These are phyloP conservation scores for Cucurbitaria berberidis DNA, from an alignment of 2,329 filamentous ascomycete genomes.

Conservation along the genomic window DNA sequence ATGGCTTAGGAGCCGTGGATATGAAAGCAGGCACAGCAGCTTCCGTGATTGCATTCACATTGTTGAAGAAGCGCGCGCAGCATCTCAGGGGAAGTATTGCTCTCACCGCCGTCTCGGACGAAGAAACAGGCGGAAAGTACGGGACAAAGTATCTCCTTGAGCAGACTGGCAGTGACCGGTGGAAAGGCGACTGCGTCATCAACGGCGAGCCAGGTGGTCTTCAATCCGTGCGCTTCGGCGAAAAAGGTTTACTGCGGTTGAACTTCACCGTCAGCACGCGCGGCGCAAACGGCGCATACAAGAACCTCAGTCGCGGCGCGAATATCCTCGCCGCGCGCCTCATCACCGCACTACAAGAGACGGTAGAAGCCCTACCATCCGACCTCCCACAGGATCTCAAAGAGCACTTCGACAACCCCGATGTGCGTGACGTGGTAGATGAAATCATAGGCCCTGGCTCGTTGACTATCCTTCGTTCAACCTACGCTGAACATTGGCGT, in stretches of 20 bases:
- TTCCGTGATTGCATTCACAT: neutral
- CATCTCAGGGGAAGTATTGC: neutral
- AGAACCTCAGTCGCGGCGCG: neutral
- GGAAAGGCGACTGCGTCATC: neutral
- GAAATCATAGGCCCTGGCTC: neutral
- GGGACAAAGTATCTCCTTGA: neutral
- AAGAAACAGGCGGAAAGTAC: neutral
- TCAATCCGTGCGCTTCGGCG: neutral
- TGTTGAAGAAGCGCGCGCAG: neutral
- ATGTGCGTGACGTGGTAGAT: neutral
- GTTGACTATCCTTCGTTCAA: neutral
- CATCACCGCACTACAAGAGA: neutral
- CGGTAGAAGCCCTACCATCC: neutral
- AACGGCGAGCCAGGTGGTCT: neutral
- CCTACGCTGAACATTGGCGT: slow-evolving; percentile 30
- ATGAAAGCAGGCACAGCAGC: neutral
- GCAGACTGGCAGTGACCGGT: neutral
- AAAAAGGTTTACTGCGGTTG: neutral
- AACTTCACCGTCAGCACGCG: neutral
- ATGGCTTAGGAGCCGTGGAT: neutral
- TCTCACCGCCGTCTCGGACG: neutral
- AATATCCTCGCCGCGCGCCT: neutral
- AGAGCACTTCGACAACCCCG: neutral
- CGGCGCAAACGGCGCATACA: neutral
- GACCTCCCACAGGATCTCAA: neutral